Evolutionary conservation across 2,329 filamentous ascomycete genomes (phyloP).

Genomic region (Clonostachys solani): DNA sequence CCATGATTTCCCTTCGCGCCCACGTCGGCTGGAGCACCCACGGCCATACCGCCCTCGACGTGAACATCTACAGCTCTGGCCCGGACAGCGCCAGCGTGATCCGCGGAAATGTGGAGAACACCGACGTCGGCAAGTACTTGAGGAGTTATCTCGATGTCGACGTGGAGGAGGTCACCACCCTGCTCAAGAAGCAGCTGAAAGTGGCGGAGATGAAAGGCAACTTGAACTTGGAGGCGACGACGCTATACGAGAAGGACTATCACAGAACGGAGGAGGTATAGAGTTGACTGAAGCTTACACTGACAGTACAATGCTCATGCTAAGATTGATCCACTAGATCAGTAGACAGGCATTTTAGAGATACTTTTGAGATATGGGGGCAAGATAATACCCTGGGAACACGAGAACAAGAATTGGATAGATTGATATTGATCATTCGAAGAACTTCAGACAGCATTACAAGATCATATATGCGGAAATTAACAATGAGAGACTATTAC

Average conservation of each 20-base stretch:
- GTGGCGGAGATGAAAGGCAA: constrained; percentile 3
- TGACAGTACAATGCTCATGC: no score
- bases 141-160: constrained; percentile 75
- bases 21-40: constrained; percentile 94
- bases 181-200: constrained; percentile 57
- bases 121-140: constrained; percentile 81
- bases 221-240: neutral
- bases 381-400: no score
- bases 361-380: no score
- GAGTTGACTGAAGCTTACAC: no score
- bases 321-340: no score
- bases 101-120: constrained; percentile 90
- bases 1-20: constrained; percentile 82
- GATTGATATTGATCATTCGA: no score
- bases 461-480: no score
- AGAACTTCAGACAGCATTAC: no score
- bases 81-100: constrained; percentile 61
- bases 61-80: constrained; percentile 87
- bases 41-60: constrained; percentile 89
- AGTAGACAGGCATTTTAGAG: no score
- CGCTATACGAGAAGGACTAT: neutral
- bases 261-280: neutral
- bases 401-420: no score
- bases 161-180: constrained; percentile 70
- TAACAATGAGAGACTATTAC: no score